Base-by-base conservation (phyloP, 129 eudicot genomes). In the Ambrosia artemisiifolia region DNA sequence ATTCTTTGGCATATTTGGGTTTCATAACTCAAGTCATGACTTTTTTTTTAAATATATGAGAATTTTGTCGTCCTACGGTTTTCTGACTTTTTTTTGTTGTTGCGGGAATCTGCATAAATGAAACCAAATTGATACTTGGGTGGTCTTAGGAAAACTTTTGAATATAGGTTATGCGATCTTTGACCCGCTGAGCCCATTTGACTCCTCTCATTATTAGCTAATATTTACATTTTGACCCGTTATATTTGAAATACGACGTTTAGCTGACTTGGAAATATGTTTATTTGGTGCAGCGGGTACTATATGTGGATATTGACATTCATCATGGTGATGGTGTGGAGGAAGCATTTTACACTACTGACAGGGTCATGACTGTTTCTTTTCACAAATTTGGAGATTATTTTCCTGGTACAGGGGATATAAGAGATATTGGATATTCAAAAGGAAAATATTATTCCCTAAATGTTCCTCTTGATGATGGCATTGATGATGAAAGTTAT, bases 261-360 rank as follows among this genome's bases (percentile, higher is more conserved):
- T 60, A 11, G 34, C 65, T 60, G 65, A 60, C 42, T 60, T 32
- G 43, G 65, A 60, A 54, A 9, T 56, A 38, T 55, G 54, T 49
- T 71, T 63, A 51, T 72, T 5, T 76, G 48, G 32, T 84, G 90
- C 92, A 92, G 93, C 95, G 98, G 61, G 98, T 94, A 49, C 64
- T 94, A 49, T 94, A 94, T 20, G 98, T 94, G 9, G 98, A 94
- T 80, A 94, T 94, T 56, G 98, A 94, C 84, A 90, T 94, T 72
- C 98, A 94, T 80, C 98, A 94, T 30, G 98, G 98, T 48, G 98
- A 94, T 70, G 98, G 98, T 63, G 98, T 94, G 46, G 98, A 94
- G 83, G 98, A 94, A 81, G 98, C 98, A 30, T 94, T 94, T 71
- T 94, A 94, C 72, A 84, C 88, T 16, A 94, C 98, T 2, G 96